Conservation (phyloP, 345 rosid genomes). For the Murraya paniculata region DNA sequence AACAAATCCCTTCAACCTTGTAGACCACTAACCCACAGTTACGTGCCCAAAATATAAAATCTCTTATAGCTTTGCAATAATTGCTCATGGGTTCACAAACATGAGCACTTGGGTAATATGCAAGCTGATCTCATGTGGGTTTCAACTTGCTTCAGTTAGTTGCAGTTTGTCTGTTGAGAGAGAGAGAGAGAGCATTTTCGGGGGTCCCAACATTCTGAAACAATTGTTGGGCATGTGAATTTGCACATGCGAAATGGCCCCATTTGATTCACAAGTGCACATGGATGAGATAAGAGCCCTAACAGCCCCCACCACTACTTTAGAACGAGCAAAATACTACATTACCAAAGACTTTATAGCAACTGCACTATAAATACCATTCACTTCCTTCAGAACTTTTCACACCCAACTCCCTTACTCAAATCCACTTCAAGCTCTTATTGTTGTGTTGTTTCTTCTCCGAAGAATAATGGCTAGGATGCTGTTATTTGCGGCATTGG, state of each 20-base stretch:
- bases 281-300: neutral
- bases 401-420: neutral
- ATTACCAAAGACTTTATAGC: neutral
- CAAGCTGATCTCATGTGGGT: neutral
- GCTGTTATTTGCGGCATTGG: slow-evolving; percentile 2
- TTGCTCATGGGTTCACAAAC: too few species aligned
- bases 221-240: neutral
- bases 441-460: neutral
- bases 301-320: neutral
- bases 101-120: neutral
- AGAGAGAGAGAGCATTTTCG: neutral
- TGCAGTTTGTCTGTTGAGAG: neutral
- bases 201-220: neutral
- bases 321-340: neutral
- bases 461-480: slow-evolving; percentile 18
- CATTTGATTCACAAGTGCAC: neutral
- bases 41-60: too few species aligned
- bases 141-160: neutral
- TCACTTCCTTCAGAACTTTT: neutral
- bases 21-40: too few species aligned
- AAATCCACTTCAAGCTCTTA: neutral
- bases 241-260: neutral
- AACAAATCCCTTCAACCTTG: too few species aligned
- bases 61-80: too few species aligned
- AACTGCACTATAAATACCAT: neutral